Percentiles rank a stretch among this genome's conserved stretches.
phyloP scores from a whole-genome alignment of 768 basidiomycete species.

The Leucocoprinus birnbaumii region DNA sequence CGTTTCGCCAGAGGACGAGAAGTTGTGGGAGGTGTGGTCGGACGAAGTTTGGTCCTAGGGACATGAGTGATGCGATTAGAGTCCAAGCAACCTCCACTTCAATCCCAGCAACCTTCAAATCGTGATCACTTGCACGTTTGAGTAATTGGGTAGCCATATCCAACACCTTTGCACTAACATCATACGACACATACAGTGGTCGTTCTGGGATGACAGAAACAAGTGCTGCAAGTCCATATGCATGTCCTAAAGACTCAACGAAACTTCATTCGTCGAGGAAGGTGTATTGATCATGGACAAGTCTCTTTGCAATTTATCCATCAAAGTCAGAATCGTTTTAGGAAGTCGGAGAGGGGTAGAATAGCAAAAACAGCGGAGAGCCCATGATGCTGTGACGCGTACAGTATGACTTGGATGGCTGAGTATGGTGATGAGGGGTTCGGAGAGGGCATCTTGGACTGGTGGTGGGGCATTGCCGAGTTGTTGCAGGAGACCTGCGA shows the following conservation, averaged over 20 bases:
- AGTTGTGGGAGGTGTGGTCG: constrained; percentile 91
- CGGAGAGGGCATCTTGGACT: constrained; percentile 85
- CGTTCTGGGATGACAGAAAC: constrained; percentile 83
- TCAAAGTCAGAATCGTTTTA: constrained; percentile 70
- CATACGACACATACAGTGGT: constrained; percentile 93
- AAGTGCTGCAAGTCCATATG: constrained; percentile 86
- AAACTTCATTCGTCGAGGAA: constrained; percentile 66
- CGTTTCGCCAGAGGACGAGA: constrained; percentile 95
- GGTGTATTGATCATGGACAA: constrained; percentile 71
- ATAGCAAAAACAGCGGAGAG: constrained; percentile 87
- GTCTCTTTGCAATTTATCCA: constrained; percentile 84
- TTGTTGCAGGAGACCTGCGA: constrained; percentile 81
- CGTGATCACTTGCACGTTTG: constrained; percentile 89
- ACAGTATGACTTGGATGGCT: constrained; percentile 85
- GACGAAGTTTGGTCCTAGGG: constrained; percentile 91
- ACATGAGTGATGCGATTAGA: constrained; percentile 85
- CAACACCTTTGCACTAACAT: constrained; percentile 86
- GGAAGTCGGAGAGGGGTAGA: constrained; percentile 85
- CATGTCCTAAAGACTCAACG: constrained; percentile 77
- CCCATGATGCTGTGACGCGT: constrained; percentile 85
- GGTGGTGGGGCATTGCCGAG: constrained; percentile 90
- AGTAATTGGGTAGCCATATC: constrained; percentile 89
- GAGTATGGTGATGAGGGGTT: constrained; percentile 82
- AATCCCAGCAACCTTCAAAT: constrained; percentile 73
- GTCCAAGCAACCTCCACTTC: constrained; percentile 97